phyloP scores from a whole-genome alignment of 345 rosid genomes.

The Salix koriyanagi region DNA sequence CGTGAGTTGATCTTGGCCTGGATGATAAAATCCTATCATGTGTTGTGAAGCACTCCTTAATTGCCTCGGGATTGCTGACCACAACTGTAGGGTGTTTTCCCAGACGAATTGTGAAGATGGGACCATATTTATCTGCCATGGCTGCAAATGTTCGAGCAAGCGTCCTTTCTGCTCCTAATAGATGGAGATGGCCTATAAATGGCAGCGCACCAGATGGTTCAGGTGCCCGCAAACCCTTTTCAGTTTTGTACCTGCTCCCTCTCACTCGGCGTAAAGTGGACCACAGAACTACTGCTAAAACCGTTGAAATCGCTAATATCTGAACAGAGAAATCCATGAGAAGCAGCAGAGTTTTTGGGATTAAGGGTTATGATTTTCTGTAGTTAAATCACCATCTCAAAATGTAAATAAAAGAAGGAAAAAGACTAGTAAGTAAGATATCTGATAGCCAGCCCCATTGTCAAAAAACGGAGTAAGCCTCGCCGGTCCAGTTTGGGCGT shows the following conservation, averaged over 20 bases:
- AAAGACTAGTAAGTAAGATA: too few relatives aligned
- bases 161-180: conserved; percentile 11
- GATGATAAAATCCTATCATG: conserved; percentile 15
- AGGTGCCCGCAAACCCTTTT: neutral
- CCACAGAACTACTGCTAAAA: conserved; percentile 4
- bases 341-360: too few relatives aligned
- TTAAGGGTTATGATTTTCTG: neutral
- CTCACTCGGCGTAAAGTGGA: neutral
- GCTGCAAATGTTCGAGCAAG: conserved; percentile 24
- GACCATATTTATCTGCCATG: conserved; percentile 21
- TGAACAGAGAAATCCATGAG: conserved; percentile 2
- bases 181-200: conserved; percentile 24
- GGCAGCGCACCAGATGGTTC: conserved; percentile 20
- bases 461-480: too few relatives aligned
- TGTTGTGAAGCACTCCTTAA: conserved; percentile 23
- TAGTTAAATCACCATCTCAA: too few relatives aligned
- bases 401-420: too few relatives aligned
- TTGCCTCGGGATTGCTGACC: conserved; percentile 1
- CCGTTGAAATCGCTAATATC: neutral
- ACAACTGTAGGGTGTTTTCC: conserved; percentile 19
- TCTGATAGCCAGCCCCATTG: too few relatives aligned
- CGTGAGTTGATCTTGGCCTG: conserved; percentile 22
- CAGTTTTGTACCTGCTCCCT: neutral
- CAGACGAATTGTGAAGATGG: conserved; percentile 23
- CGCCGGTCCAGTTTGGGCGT: too few relatives aligned